These are phyloP conservation scores for Fallopia convolvulus DNA, from an alignment of 148 eudicot genomes.

Conservation along the genomic window DNA sequence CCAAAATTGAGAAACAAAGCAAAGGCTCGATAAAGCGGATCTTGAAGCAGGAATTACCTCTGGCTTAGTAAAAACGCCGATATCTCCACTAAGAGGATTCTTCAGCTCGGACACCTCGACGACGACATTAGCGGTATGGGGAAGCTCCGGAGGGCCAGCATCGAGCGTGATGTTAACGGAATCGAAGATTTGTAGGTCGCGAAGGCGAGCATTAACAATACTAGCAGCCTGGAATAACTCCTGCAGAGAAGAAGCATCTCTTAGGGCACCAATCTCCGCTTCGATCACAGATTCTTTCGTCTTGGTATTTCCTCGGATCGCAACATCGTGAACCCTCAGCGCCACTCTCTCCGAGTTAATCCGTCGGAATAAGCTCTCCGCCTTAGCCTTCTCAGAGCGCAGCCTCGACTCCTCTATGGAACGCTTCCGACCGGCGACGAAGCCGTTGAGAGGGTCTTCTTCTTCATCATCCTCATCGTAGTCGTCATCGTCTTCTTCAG, in stretches of 20 bases:
- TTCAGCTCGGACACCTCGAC: slow-evolving; percentile 56
- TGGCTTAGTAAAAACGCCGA: slow-evolving; percentile 65
- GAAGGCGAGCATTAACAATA: slow-evolving; percentile 38
- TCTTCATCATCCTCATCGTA: slow-evolving; percentile 27
- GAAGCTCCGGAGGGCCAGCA: slow-evolving; percentile 76
- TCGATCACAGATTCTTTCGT: slow-evolving; percentile 65
- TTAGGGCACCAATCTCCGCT: slow-evolving; percentile 47
- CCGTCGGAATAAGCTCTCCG: slow-evolving; percentile 38
- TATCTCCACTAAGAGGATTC: slow-evolving; percentile 51
- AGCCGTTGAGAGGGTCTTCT: slow-evolving; percentile 16
- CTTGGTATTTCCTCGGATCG: slow-evolving; percentile 69
- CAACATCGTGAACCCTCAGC: slow-evolving; percentile 65
- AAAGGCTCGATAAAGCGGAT: not conserved
- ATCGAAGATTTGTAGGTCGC: slow-evolving; percentile 54
- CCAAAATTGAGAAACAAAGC: not conserved
- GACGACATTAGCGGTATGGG: slow-evolving; percentile 60
- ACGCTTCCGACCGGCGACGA: not conserved
- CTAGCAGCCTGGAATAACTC: slow-evolving; percentile 67
- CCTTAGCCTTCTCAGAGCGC: slow-evolving; percentile 25
- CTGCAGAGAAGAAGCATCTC: slow-evolving; percentile 43
- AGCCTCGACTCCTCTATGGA: slow-evolving; percentile 19
- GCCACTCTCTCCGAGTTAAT: slow-evolving; percentile 40
- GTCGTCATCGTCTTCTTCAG: slow-evolving; percentile 16
- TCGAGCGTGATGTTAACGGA: slow-evolving; percentile 58
- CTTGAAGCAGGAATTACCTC: slow-evolving; percentile 41